Percentiles rank a stretch among this genome's conserved stretches.
Conservation (phyloP, 2,329 filamentous ascomycete genomes). For the Aspergillus caelatus region DNA sequence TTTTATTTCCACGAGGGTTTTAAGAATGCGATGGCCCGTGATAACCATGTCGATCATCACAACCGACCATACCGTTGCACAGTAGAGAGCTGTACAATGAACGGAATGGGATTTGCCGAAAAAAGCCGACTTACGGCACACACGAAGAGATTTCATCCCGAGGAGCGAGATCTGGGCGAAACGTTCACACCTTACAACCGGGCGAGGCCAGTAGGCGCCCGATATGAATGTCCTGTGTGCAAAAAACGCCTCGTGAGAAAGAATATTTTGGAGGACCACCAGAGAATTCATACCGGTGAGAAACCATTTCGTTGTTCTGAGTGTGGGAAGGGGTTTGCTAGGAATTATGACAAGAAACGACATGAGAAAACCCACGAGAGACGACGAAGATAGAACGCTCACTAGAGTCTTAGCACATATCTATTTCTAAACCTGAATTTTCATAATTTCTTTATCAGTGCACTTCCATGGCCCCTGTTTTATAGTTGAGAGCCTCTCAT, state of each 20-base stretch:
- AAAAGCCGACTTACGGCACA: conserved; percentile 2
- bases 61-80: not conserved
- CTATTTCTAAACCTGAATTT: not conserved
- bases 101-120: not conserved
- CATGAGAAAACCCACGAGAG: not conserved
- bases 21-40: not conserved
- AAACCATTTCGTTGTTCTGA: conserved; percentile 8
- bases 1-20: conserved; percentile 11
- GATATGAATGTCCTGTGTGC: not conserved
- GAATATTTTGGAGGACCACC: conserved; percentile 9
- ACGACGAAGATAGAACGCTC: not conserved
- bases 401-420: not conserved
- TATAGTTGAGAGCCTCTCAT: not conserved
- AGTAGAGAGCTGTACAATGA: not conserved
- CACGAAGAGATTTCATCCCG: conserved; percentile 4
- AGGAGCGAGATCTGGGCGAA: conserved; percentile 5
- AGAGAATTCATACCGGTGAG: conserved; percentile 1
- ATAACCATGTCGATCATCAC: conserved; percentile 3
- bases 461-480: not conserved
- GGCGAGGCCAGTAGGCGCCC: not conserved
- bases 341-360: not conserved
- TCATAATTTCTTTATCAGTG: not conserved
- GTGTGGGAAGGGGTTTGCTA: not conserved
- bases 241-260: not conserved
- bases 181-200: not conserved